Evolutionary conservation across 495 filamentous ascomycete genomes (phyloP), one percentile per base, ranked within the genome.

Genomic region (Neurospora tetraspora): DNA sequence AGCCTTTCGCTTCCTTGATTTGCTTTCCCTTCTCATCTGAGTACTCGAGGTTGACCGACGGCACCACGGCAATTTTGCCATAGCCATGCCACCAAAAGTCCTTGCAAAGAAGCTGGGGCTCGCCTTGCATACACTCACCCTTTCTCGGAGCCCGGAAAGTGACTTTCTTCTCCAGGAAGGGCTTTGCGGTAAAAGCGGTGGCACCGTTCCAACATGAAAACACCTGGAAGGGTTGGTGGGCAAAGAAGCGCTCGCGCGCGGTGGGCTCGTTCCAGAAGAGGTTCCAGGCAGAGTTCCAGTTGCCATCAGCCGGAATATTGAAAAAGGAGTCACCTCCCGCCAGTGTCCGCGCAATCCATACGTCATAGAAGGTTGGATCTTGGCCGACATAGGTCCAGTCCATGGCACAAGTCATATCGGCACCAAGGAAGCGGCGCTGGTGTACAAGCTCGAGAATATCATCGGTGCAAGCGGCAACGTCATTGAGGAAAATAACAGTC

Each of bases 121-220:
- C 86, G 0, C 86, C 85, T 72, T 81, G 79, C 43, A 75, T 78
- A 39, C 85, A 88, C 72, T 88, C 86, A 7, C 72, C 80, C 36
- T 79, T 65, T 27, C 77, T 73, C 20, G 73, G 59, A 34, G 47
- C 70, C 1, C 86, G 81, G 71, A 88, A 87, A 2, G 18, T 18
- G 2, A 80, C 65, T 38, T 75, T 79, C 0, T 77, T 79, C 11
- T 79, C 77, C 20, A 86, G 72, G 31, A 81, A 42, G 31, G 80
- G 78, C 68, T 47, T 71, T 1, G 80, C 78, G 1, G 68, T 36
- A 34, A 80, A 79, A 0, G 79, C 80, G 2, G 77, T 77, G 18
- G 82, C 84, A 14, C 85, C 86, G 59, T 87, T 86, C 86, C 86
- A 87, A 77, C 86, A 88, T 1, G 84, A 82, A 61, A 86, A 87